Evolutionary conservation across 768 basidiomycete species (phyloP).

Genomic region (Lentinus brumalis): DNA sequence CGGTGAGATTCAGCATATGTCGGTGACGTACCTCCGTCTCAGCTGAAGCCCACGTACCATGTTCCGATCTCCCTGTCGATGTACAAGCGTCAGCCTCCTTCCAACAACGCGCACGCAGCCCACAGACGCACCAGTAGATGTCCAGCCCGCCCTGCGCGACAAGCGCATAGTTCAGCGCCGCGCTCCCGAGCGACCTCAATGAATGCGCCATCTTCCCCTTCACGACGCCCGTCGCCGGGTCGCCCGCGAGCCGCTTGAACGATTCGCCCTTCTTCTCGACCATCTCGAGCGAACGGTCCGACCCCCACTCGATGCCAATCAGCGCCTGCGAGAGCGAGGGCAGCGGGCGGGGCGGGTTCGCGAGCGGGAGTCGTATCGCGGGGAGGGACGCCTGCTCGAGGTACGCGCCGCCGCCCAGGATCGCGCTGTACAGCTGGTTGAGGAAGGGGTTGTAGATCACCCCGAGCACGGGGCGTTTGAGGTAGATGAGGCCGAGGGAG

Average conservation of each 20-base stretch:
- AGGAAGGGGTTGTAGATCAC: slow-evolving; percentile 95
- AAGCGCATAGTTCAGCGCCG: slow-evolving; percentile 78
- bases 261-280: slow-evolving; percentile 64
- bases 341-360: slow-evolving; percentile 69
- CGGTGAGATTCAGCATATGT: background rate
- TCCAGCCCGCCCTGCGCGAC: slow-evolving; percentile 91
- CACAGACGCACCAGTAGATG: slow-evolving; percentile 71
- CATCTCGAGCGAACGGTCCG: slow-evolving; percentile 60
- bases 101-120: background rate
- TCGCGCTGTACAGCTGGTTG: slow-evolving; percentile 80
- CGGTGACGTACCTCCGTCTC: background rate
- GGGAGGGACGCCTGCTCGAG: slow-evolving; percentile 45
- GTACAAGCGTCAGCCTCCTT: background rate
- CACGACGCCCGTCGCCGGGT: slow-evolving; percentile 58
- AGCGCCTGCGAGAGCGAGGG: slow-evolving; percentile 73
- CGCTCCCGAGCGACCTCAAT: slow-evolving; percentile 80
- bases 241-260: slow-evolving; percentile 75
- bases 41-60: slow-evolving; percentile 42
- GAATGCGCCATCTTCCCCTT: slow-evolving; percentile 87
- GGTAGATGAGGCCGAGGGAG: slow-evolving; percentile 87
- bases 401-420: slow-evolving; percentile 79
- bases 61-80: slow-evolving; percentile 75
- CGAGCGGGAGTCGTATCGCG: slow-evolving; percentile 59
- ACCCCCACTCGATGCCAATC: slow-evolving; percentile 86
- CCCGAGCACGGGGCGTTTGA: slow-evolving; percentile 80